Evolutionary conservation across 2,329 filamentous ascomycete genomes (phyloP).

Genomic region (Lasiodiplodia hormozganensis): DNA sequence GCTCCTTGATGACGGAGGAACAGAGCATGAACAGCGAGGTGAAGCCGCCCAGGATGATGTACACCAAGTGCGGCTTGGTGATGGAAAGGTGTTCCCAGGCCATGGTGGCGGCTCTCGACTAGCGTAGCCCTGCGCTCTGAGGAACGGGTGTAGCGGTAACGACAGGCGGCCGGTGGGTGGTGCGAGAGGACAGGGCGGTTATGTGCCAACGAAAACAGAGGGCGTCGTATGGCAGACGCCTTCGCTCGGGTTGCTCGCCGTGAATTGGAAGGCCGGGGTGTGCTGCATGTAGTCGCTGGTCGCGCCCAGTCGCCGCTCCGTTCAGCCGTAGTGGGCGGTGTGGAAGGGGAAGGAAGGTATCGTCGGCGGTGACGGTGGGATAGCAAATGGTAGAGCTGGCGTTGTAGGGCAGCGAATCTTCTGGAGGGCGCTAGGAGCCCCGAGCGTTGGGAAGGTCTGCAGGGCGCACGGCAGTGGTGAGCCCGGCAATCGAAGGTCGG

Average conservation of each 20-base stretch:
- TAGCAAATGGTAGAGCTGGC: not conserved
- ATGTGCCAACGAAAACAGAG: slow-evolving; percentile 37
- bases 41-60: slow-evolving; percentile 97
- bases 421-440: not conserved
- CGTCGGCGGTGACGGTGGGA: slow-evolving; percentile 18
- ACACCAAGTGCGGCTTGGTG: slow-evolving; percentile 96
- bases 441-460: slow-evolving; percentile 3
- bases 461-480: slow-evolving; percentile 10
- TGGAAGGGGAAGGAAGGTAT: not conserved
- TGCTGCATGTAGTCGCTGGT: slow-evolving; percentile 54
- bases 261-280: slow-evolving; percentile 36
- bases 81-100: slow-evolving; percentile 82
- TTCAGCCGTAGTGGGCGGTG: slow-evolving; percentile 19
- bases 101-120: slow-evolving; percentile 55
- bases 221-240: slow-evolving; percentile 32
- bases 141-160: slow-evolving; percentile 9
- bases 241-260: slow-evolving; percentile 35
- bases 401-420: slow-evolving; percentile 20
- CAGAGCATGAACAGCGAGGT: slow-evolving; percentile 98
- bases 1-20: slow-evolving; percentile 97
- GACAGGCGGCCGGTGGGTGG: slow-evolving; percentile 20
- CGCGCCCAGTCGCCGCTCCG: slow-evolving; percentile 59
- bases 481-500: not conserved
- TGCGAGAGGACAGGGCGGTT: slow-evolving; percentile 28
- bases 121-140: not conserved